Conservation (phyloP, 2,329 filamentous ascomycete genomes). For the Colletotrichum sidae region DNA sequence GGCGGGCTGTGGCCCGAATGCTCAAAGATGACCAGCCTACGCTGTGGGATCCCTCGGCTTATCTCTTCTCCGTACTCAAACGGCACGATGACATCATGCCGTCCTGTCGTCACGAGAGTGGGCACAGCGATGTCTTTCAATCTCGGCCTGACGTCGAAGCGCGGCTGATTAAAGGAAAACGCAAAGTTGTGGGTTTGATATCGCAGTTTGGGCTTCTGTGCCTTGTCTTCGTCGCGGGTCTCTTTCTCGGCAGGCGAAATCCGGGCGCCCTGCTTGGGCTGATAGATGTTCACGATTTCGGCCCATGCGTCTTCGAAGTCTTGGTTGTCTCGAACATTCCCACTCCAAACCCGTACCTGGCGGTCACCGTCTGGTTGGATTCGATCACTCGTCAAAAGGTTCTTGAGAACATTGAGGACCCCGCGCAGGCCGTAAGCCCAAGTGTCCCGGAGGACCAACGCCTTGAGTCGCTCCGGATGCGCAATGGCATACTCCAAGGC, state of each 20-base stretch:
- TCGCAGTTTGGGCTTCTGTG: conserved; percentile 21
- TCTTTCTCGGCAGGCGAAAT: too few relatives aligned
- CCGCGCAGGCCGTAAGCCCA: conserved; percentile 39
- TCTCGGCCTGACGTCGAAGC: conserved; percentile 40
- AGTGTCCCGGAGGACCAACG: conserved; percentile 40
- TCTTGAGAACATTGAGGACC: conserved; percentile 33
- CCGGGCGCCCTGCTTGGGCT: conserved; percentile 7
- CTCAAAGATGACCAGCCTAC: conserved; percentile 41
- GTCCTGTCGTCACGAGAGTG: conserved; percentile 39
- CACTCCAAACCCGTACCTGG: conserved; percentile 40
- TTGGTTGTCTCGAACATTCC: conserved; percentile 35
- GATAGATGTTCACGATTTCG: conserved; percentile 40
- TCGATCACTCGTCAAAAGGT: conserved; percentile 30
- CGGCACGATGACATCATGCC: conserved; percentile 40
- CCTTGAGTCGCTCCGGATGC: conserved; percentile 38
- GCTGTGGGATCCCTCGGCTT: conserved; percentile 29
- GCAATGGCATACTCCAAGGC: conserved; percentile 41
- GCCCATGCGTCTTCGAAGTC: conserved; percentile 37
- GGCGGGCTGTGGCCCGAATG: conserved; percentile 40
- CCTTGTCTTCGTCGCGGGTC: too few relatives aligned
- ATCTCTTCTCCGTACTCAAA: conserved; percentile 41
- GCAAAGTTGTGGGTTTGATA: conserved; percentile 42
- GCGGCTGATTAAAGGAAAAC: conserved; percentile 39
- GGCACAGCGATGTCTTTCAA: conserved; percentile 38
- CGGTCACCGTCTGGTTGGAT: conserved; percentile 37